phyloP scores from a whole-genome alignment of 805 yeast species.

The Wickerhamomyces bisporus region DNA sequence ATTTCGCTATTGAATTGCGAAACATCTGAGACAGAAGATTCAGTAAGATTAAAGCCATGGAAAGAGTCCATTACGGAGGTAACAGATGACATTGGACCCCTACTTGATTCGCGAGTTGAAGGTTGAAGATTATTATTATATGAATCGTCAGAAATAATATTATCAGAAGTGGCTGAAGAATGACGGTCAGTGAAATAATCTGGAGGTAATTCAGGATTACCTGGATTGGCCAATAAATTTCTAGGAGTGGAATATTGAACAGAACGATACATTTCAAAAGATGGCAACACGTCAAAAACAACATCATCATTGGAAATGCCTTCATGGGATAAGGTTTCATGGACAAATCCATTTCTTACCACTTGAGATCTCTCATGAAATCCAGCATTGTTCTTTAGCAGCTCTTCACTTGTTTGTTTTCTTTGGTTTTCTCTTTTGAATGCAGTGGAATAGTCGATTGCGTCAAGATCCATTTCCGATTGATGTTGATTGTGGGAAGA shows the following conservation, averaged over 20 bases:
- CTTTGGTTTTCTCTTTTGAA: slow-evolving; percentile 8
- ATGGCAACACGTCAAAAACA: slow-evolving; percentile 54
- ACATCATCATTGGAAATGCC: slow-evolving; percentile 8
- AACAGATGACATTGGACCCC: background rate
- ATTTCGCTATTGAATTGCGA: no score
- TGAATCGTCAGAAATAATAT: background rate
- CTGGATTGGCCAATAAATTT: slow-evolving; percentile 27
- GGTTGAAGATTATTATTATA: no score
- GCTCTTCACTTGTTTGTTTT: slow-evolving; percentile 6
- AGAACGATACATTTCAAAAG: slow-evolving; percentile 62
- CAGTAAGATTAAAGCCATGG: no score
- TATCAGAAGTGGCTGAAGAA: background rate
- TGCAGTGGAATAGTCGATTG: slow-evolving; percentile 13
- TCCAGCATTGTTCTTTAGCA: slow-evolving; percentile 1
- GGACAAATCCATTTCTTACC: slow-evolving; percentile 11
- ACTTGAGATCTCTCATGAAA: background rate
- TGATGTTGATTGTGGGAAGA: no score
- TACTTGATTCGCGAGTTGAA: background rate
- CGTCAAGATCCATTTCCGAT: slow-evolving; percentile 9
- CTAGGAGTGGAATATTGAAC: slow-evolving; percentile 35
- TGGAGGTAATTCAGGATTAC: slow-evolving; percentile 30
- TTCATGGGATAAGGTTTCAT: slow-evolving; percentile 1
- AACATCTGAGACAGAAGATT: no score
- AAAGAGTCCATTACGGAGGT: background rate
- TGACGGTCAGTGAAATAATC: slow-evolving; percentile 23